Evolutionary conservation across 2,329 filamentous ascomycete genomes (phyloP), one percentile per base, ranked within the genome.

Genomic region (Fusarium subglutinans): DNA sequence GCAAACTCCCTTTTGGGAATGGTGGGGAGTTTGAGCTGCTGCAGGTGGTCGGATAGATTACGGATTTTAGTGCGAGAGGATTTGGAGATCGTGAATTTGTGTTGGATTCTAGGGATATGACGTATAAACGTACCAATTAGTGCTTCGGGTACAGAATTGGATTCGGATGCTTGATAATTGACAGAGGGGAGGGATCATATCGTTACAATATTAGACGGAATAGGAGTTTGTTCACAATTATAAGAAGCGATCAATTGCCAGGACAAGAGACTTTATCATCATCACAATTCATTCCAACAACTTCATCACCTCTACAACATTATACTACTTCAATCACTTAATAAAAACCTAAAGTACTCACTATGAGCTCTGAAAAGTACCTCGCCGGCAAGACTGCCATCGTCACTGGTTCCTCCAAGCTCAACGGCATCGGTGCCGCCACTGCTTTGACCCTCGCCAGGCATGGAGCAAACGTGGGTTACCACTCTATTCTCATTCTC

Each of bases 331-430:
- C 24, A 57, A 26, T 17, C 40, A 28, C 12, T 14, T 20, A 3
- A 37, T 8, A 44, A 38, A 30, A 24, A 15, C 28, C 4, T 2
- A 9, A 68, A 68, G 44, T 26, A 20, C 38, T n/a, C n/a, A 43
- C 37, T 11, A 68, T 53, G 74, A 63, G 53, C 72, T 78, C 43
- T 3, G 77, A 75, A 35, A 65, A 78, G 20, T 74, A 75, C 8
- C 63, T 79, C 15, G 57, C 62, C 4, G 77, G 78, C 61, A 79
- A 79, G 66, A 69, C 65, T 28, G 78, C 77, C 60, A 74, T 77
- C 5, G 76, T 77, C 15, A 77, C 76, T 5, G 76, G 76, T 20
- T 69, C 74, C 8, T 77, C 65, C 0, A 69, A 69, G 38, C 40
- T 45, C 5, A 68, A 68, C 20, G 65, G 65, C 0, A 68, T 68